phyloP scores from a whole-genome alignment of 2,329 filamentous ascomycete species.

The Aspergillus sp. region DNA sequence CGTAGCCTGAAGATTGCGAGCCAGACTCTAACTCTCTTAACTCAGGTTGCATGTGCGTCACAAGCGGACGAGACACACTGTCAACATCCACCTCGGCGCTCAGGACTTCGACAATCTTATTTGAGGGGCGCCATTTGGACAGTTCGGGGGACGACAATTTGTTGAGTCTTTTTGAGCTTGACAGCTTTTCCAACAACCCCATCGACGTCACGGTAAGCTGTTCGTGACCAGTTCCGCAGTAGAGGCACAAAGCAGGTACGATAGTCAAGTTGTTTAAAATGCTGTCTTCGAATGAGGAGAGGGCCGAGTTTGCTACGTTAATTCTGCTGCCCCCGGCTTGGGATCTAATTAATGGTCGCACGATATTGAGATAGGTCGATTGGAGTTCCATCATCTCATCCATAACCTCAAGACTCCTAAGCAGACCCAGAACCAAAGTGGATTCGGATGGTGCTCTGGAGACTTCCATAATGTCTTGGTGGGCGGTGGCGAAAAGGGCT shows the following conservation, averaged over 20 bases:
- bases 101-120: conserved; percentile 82
- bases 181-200: conserved; percentile 76
- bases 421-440: conserved; percentile 69
- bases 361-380: conserved; percentile 82
- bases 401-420: conserved; percentile 77
- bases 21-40: conserved; percentile 67
- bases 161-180: conserved; percentile 73
- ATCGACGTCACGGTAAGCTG: conserved; percentile 74
- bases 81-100: conserved; percentile 74
- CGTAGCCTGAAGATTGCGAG: conserved; percentile 63
- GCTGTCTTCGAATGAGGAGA: conserved; percentile 87
- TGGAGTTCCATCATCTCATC: conserved; percentile 78
- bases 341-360: conserved; percentile 68
- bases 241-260: conserved; percentile 75
- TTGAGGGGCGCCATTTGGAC: conserved; percentile 59
- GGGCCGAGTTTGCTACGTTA: conserved; percentile 65
- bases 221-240: conserved; percentile 77
- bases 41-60: conserved; percentile 58
- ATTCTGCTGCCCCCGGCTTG: conserved; percentile 54
- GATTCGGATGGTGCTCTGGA: conserved; percentile 68
- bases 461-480: conserved; percentile 67
- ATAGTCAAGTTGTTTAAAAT: conserved; percentile 72
- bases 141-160: conserved; percentile 60
- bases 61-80: conserved; percentile 67
- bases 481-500: conserved; percentile 69